These are phyloP conservation scores for Zygoascus meyerae DNA, from an alignment of 1,139 yeast genomes.

Conservation along the genomic window DNA sequence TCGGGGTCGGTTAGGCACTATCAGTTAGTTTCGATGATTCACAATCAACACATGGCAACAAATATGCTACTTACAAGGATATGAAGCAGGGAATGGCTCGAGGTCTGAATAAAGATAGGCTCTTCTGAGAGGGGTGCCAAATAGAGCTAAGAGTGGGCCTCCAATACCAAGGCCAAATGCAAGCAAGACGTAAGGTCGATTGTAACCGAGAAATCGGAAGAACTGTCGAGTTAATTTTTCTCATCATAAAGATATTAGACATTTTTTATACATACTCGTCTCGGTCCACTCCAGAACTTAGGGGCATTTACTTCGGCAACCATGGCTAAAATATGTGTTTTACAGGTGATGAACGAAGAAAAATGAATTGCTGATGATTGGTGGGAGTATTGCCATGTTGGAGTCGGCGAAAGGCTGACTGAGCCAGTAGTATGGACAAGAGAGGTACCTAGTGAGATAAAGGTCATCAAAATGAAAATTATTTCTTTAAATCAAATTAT, in stretches of 20 bases:
- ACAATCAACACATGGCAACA: background rate
- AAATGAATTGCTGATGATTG: conserved; percentile 8
- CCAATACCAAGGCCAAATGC: conserved; percentile 61
- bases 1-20: conserved; percentile 31
- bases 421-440: too few species aligned
- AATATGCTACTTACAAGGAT: conserved; percentile 43
- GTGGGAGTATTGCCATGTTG: background rate
- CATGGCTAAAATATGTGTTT: conserved; percentile 2
- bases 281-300: conserved; percentile 11
- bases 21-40: conserved; percentile 8
- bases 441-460: too few species aligned
- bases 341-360: background rate
- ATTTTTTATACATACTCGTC: conserved; percentile 7
- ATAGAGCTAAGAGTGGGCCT: conserved; percentile 58
- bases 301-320: conserved; percentile 10
- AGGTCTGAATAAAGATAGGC: conserved; percentile 63
- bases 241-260: background rate
- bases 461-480: too few species aligned
- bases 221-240: conserved; percentile 39
- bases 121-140: conserved; percentile 65
- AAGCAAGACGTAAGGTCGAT: conserved; percentile 70
- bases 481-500: too few species aligned
- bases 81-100: conserved; percentile 59
- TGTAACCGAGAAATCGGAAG: conserved; percentile 74
- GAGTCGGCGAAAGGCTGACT: too few species aligned